These are phyloP conservation scores for Solanum okadae DNA, from an alignment of 257 asterid genomes.

Conservation along the genomic window DNA sequence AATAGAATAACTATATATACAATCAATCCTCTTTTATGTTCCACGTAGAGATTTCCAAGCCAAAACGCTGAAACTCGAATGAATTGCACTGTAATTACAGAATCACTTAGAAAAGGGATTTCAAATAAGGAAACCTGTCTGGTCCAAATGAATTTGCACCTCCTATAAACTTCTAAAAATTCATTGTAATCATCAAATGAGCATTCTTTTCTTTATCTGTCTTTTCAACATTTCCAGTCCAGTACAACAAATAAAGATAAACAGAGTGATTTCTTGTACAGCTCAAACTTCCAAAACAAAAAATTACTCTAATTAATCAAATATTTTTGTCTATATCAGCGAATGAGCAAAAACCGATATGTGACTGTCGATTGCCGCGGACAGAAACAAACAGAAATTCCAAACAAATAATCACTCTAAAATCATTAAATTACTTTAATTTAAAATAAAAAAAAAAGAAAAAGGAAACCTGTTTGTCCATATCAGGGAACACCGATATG, in stretches of 20 bases:
- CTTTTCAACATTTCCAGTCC: background rate
- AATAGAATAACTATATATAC: background rate
- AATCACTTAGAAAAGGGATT: background rate
- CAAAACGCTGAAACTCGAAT: background rate
- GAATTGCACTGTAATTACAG: background rate
- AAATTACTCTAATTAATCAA: background rate
- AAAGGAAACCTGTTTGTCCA: constrained; percentile 80
- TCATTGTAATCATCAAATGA: background rate
- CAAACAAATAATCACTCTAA: background rate
- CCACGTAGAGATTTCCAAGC: background rate
- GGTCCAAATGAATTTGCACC: background rate
- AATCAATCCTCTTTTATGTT: background rate
- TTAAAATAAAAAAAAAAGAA: background rate
- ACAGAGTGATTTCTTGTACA: background rate
- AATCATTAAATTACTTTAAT: background rate
- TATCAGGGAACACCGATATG: constrained; percentile 59
- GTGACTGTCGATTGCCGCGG: constrained; percentile 39
- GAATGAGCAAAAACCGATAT: constrained; percentile 23
- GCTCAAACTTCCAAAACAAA: background rate
- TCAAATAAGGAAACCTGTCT: background rate
- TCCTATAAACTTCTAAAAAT: background rate
- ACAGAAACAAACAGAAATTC: background rate
- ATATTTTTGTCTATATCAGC: constrained; percentile 60
- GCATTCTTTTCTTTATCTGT: background rate
- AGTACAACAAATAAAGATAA: background rate